Base-by-base conservation (phyloP, 208 protist genomes). In the Crithidia expoeki region DNA sequence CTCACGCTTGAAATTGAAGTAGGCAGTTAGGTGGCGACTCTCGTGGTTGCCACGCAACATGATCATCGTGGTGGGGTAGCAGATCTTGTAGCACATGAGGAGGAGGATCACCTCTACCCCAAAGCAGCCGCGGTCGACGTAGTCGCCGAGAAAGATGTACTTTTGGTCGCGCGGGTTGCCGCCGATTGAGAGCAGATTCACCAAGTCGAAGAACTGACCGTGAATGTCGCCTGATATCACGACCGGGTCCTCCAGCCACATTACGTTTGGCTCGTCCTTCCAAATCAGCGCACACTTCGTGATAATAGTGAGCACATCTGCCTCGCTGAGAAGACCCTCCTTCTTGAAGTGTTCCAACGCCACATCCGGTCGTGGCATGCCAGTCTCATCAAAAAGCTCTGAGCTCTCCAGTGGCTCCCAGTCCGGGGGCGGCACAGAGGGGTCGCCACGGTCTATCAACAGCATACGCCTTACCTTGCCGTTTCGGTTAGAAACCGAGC, bases 21-120 rank as follows among this genome's bases (percentile, higher is more conserved):
- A 98, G 21, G 97, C 95, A 14, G 97, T 98, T 9, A 99, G 79
- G 67, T 99, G 97, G n/a, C 97, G 82, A 63, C 96, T 98, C 79
- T 99, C 98, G 76, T 99, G 98, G 81, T 99, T 99, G 42, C 98
- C 98, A 65, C 98, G 91, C 4, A 99, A 72, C 73, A 99, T 88
- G 25, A 94, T 87, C 66, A 99, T 92, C 0, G 81, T 89, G 14
- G 88, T 74, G 9, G 97, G 96, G 70, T 97, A 98, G 44, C 75
- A 71, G 49, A 98, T 90, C 73, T 99, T 99, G 63, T 97, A 93
- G 52, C 92, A 83, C 72, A 97, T 96, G n/a, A 99, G 81, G 33
- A 98, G 96, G 12, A 99, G 63, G 28, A 93, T 85, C 42, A 95
- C 91, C 73, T 98, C 94, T 38, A 79, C 84, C 10, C 90, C 89